Base-by-base conservation (phyloP, 176 grass and related monocot genomes). In the Thalia dealbata region DNA sequence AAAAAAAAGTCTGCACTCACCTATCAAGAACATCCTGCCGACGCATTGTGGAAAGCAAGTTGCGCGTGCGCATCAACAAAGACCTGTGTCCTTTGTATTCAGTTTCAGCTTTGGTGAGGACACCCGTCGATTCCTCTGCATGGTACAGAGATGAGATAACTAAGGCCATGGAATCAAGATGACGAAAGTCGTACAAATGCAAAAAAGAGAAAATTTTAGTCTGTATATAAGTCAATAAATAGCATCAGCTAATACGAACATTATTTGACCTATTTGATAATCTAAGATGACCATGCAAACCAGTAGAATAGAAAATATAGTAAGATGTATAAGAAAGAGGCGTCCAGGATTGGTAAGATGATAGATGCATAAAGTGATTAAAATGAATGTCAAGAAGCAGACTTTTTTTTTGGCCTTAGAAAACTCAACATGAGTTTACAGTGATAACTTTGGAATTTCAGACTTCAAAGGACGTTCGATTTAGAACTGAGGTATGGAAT, bases 21-120 rank as follows among this genome's bases (percentile, higher is more conserved):
- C 90, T 88, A 78, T 97, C 87, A 84, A 97, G 82, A 80, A 97
- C 83, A 86, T 91, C 95, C 73, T 91, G 95, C 12, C 79, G 56
- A 75, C 82, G 83, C 95, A 97, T 93, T 6, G 74, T 86, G 61
- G 95, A 97, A 48, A 93, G 90, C 76, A 92, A 81, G 64, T 78
- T 84, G 50, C 87, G 78, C 21, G 90, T 91, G 15, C 79, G 87
- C 84, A 78, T 84, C 62, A 93, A 79, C 68, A 97, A 91, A 80
- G 95, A 88, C 30, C 71, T 80, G n/a, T 97, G 90, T 44, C 95
- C 90, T 69, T 97, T 88, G 78, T 96, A 96, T 80, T 92, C 89
- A 51, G 85, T 79, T 80, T 97, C 90, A 74, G 95, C 89, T 46
- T 88, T 80, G 28, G 35, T 69, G 26, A 97, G 82, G 66, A 92